These are phyloP conservation scores for Roridomyces roridus DNA, from an alignment of 768 basidiomycete species.

Conservation along the genomic window DNA sequence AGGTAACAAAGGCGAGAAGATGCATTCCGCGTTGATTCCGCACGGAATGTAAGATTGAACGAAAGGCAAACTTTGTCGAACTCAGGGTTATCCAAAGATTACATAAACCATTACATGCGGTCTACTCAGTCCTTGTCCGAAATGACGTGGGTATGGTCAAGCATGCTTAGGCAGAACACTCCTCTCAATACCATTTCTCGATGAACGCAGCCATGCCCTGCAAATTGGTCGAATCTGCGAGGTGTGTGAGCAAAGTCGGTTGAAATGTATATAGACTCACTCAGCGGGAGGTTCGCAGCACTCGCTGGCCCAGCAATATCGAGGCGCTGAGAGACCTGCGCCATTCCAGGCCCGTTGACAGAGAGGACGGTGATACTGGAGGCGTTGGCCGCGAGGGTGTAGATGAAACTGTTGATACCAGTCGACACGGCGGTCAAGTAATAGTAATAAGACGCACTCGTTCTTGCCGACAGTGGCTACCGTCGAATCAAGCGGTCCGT, in stretches of 20 bases:
- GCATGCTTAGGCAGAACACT: too few relatives aligned
- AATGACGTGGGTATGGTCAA: too few relatives aligned
- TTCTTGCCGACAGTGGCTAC: slow-evolving; percentile 13
- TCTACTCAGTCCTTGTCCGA: too few relatives aligned
- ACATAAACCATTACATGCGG: too few relatives aligned
- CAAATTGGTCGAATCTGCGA: slow-evolving; percentile 5
- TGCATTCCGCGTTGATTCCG: too few relatives aligned
- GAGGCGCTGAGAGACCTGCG: slow-evolving; percentile 24
- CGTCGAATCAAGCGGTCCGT: slow-evolving; percentile 11
- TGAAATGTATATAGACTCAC: slow-evolving; percentile 30
- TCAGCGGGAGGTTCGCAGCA: slow-evolving; percentile 31
- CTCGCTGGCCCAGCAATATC: slow-evolving; percentile 34
- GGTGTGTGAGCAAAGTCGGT: background rate
- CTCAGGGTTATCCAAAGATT: too few relatives aligned
- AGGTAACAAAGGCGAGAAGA: too few relatives aligned
- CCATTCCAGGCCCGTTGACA: slow-evolving; percentile 41
- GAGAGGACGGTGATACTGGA: slow-evolving; percentile 47
- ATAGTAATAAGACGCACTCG: background rate
- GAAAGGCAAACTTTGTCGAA: too few relatives aligned
- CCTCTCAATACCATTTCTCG: background rate
- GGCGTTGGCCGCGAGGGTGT: slow-evolving; percentile 43
- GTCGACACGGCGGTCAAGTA: background rate
- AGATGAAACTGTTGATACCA: slow-evolving; percentile 45
- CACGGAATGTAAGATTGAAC: too few relatives aligned
- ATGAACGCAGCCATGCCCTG: slow-evolving; percentile 25